A percentile compares a stretch with the other conserved stretches of the same genome.
phyloP scores from a whole-genome alignment of 2,329 filamentous ascomycete genomes.

The Fusarium sororula region DNA sequence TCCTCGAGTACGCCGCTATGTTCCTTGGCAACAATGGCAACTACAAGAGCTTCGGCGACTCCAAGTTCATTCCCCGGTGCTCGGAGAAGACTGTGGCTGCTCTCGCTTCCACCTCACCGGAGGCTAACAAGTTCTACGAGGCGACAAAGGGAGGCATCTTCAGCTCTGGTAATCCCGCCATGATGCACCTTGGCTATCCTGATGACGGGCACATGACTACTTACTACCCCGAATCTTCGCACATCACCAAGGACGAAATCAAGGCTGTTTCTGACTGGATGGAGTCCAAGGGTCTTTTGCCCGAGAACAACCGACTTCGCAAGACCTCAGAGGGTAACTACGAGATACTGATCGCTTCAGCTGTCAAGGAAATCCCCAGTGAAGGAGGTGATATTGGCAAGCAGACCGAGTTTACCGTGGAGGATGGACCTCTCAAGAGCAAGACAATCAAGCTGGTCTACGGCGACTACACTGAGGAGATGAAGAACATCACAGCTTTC shows the following conservation, averaged over 20 bases:
- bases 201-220: conserved; percentile 81
- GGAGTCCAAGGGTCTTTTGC: conserved; percentile 74
- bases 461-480: conserved; percentile 77
- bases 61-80: conserved; percentile 82
- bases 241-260: conserved; percentile 80
- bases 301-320: conserved; percentile 79
- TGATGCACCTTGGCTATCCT: conserved; percentile 80
- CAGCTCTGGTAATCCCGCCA: conserved; percentile 67
- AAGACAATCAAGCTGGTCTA: conserved; percentile 77
- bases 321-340: conserved; percentile 73
- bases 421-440: conserved; percentile 68
- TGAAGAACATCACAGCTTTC: conserved; percentile 73
- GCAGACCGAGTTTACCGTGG: conserved; percentile 67
- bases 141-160: conserved; percentile 78
- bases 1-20: conserved; percentile 80
- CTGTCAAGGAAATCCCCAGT: conserved; percentile 64
- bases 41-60: conserved; percentile 88
- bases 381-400: conserved; percentile 76
- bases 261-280: conserved; percentile 76
- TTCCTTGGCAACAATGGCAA: conserved; percentile 85
- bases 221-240: conserved; percentile 81
- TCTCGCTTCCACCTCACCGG: conserved; percentile 67
- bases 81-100: conserved; percentile 70
- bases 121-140: conserved; percentile 71
- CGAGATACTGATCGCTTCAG: conserved; percentile 80